phyloP scores from a whole-genome alignment of 306 rosid genomes.

The Rosa chinensis region DNA sequence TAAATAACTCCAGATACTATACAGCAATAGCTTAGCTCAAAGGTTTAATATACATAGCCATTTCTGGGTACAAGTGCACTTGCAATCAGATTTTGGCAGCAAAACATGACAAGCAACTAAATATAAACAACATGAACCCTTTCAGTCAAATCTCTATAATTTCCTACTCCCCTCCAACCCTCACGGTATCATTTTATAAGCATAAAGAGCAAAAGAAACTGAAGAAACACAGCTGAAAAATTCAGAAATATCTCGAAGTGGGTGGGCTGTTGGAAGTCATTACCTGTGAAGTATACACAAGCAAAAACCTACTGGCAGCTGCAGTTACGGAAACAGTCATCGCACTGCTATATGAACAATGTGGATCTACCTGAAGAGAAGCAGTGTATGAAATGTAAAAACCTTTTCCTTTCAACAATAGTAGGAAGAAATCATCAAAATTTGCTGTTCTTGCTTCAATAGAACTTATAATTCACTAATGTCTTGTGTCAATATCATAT shows the following conservation, averaged over 20 bases:
- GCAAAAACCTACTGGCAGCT: constrained; percentile 80
- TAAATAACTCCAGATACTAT: not conserved
- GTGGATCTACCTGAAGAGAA: constrained; percentile 86
- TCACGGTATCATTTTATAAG: not conserved
- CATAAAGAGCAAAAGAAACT: constrained; percentile 14
- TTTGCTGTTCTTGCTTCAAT: not conserved
- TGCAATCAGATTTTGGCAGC: not conserved
- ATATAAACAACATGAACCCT: not conserved
- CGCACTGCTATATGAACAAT: constrained; percentile 80
- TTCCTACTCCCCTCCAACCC: not conserved
- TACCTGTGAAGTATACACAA: constrained; percentile 79
- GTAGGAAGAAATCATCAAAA: constrained; percentile 8
- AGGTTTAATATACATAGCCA: not conserved
- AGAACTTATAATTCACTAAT: not conserved
- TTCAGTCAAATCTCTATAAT: not conserved
- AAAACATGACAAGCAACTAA: not conserved
- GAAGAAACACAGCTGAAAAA: constrained; percentile 20
- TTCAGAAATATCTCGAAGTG: constrained; percentile 16
- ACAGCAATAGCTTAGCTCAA: not conserved
- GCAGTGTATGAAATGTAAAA: constrained; percentile 29
- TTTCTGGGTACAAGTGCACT: not conserved
- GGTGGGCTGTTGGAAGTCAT: constrained; percentile 30
- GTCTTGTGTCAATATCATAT: constrained; percentile 19
- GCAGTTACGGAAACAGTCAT: constrained; percentile 59
- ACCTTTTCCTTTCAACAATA: constrained; percentile 9